Evolutionary conservation across 192 early-diverging fungal genomes (phyloP), one percentile per base, ranked within the genome.

Genomic region (Mortierella alpina): DNA sequence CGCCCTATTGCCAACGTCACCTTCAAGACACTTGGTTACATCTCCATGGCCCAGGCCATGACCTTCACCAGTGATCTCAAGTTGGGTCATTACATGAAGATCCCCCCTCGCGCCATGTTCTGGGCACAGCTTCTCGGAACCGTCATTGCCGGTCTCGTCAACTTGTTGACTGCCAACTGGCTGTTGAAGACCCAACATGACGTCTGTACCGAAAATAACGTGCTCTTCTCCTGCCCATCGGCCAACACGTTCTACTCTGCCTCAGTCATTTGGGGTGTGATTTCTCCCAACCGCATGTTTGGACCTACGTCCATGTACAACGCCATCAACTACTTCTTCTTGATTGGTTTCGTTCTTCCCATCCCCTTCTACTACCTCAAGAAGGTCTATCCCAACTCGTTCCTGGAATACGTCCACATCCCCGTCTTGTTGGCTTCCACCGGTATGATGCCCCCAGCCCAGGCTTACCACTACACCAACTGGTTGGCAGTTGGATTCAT

Each of bases 241-340:
- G 82, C 86, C 68, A 57, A 52, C 6, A 85, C 84, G 45, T 95
- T 94, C 69, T 89, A 84, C 83, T 87, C 85, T 68, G 91, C 88
- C 23, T 90, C 85, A 14, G 83, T 88, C 53, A 90, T 95, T 60
- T 95, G 92, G 92, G 93, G 93, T 47, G 85, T 88, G 15, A 92
- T 95, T 74, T 90, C 90, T 42, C 91, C 93, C 14, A 61, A 57
- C 23, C 82, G 87, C 4, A 89, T 94, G 85, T 93, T 93, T 60
- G 83, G 73, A n/a, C 44, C 61, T 51, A 50, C 71, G 3, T 82
- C 79, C 22, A 73, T 74, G 6, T 88, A 88, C 66, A 69, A 65
- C 11, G 17, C 83, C n/a, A 75, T 81, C 53, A 63, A 82, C 40
- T 86, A 74, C 48, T 84, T 85, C 72, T 84, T 89, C 77, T 64